Conservation (phyloP, 2,329 filamentous ascomycete species). For the Fusarium sp. region DNA sequence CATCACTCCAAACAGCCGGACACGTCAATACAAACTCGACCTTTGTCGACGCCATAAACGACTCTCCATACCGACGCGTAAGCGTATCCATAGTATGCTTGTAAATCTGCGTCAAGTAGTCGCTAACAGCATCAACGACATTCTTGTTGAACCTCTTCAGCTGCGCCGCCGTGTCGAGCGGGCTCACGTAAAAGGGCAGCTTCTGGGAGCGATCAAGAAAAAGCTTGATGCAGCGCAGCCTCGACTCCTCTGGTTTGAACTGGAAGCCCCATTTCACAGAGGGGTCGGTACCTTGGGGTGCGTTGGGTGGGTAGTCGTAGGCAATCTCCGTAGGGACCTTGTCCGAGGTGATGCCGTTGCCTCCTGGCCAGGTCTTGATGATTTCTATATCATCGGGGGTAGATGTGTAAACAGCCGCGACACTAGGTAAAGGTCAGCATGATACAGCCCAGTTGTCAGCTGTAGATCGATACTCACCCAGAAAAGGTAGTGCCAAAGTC, state of each 20-base stretch:
- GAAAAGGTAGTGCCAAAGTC: slow-evolving; percentile 90
- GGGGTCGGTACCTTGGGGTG: slow-evolving; percentile 55
- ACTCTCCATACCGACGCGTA: slow-evolving; percentile 79
- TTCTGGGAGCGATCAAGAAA: slow-evolving; percentile 86
- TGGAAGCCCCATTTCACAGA: slow-evolving; percentile 84
- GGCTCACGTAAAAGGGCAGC: slow-evolving; percentile 83
- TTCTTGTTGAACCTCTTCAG: slow-evolving; percentile 81
- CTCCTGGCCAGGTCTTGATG: slow-evolving; percentile 87
- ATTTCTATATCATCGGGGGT: slow-evolving; percentile 85
- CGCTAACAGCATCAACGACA: slow-evolving; percentile 82
- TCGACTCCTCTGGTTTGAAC: slow-evolving; percentile 80
- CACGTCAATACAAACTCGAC: slow-evolving; percentile 86
- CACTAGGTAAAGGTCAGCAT: slow-evolving; percentile 49
- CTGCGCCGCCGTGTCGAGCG: slow-evolving; percentile 80
- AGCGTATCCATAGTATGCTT: slow-evolving; percentile 84
- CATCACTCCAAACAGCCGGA: slow-evolving; percentile 86
- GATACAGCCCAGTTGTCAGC: background rate
- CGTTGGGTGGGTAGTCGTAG: slow-evolving; percentile 58
- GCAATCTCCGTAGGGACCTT: slow-evolving; percentile 87
- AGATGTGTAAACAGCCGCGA: slow-evolving; percentile 79
- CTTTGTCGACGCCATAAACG: slow-evolving; percentile 80
- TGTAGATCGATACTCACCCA: slow-evolving; percentile 64
- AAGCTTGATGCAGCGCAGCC: slow-evolving; percentile 85
- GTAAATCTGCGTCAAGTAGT: slow-evolving; percentile 83
- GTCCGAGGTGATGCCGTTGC: slow-evolving; percentile 88